These are phyloP conservation scores for Oryza punctata DNA, from an alignment of 176 grass and related monocot species.

Conservation along the genomic window DNA sequence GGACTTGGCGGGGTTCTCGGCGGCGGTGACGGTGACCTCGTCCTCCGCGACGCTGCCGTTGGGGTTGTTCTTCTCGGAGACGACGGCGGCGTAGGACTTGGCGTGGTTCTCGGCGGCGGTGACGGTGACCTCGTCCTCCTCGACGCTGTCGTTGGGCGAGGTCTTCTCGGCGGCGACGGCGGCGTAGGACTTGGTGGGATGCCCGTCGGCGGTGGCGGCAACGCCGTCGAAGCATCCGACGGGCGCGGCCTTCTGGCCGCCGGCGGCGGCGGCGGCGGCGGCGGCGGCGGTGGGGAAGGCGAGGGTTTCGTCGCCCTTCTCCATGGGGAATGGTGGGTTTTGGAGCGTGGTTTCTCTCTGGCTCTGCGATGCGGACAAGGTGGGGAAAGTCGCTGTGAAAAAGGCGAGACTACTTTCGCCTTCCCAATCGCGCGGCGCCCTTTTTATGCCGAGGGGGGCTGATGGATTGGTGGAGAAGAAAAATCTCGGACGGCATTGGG, in stretches of 20 bases:
- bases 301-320: conserved; percentile 56
- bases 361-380: background rate
- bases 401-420: conserved; percentile 26
- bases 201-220: conserved; percentile 24
- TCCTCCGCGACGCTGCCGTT: conserved; percentile 44
- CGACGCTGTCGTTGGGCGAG: conserved; percentile 23
- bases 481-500: conserved; percentile 16
- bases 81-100: background rate
- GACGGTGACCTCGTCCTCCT: conserved; percentile 19
- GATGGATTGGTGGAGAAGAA: background rate
- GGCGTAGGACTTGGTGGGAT: too few species aligned
- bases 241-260: background rate
- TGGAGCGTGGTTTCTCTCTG: conserved; percentile 26
- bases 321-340: conserved; percentile 49
- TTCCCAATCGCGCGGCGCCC: background rate
- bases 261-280: background rate
- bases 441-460: background rate
- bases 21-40: conserved; percentile 32
- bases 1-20: conserved; percentile 26
- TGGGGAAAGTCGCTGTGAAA: background rate
- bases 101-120: conserved; percentile 7
- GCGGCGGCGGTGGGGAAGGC: conserved; percentile 13
- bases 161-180: background rate
- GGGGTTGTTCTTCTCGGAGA: background rate
- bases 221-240: conserved; percentile 43